Evolutionary conservation across 306 rosid genomes (phyloP), one percentile per base, ranked within the genome.

Genomic region (Alnus glutinosa): DNA sequence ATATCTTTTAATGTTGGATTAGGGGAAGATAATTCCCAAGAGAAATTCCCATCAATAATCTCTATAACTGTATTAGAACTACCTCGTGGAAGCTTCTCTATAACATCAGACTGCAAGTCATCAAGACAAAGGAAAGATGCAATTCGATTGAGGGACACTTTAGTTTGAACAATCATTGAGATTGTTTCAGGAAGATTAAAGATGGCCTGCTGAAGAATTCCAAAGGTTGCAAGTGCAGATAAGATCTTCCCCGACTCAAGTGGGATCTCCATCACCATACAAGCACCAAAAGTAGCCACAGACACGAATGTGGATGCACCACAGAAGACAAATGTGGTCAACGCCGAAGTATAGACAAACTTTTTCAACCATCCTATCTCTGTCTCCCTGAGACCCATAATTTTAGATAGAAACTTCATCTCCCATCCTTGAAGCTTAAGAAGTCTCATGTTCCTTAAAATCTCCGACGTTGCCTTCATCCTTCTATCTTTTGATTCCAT

Each of bases 391-490:
- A 52, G 70, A 18, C 30, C 50, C 4, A 7, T 28, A n/a, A 74
- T 54, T 64, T 32, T 73, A 2, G 78, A 66, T 12, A 70, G 55
- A 48, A 81, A 81, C 70, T 70, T 75, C 76, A 57, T 75, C 55
- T 81, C 84, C 84, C 84, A 81, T 67, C 63, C 79, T 68, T 81
- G 76, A 16, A 75, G 44, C 54, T 81, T 75, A 54, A 75, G 75
- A 81, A 81, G 59, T 52, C 54, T 36, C 72, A 69, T 75, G 76
- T 68, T 81, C 76, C 69, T 81, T 11, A 75, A 70, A 49, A 70
- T 54, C 84, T 81, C 80, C 8, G 77, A 75, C 2, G 72, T 81
- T 16, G 61, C 72, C 48, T 75, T 75, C 76, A 75, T 81, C 71
- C 80, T 32, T 46, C 13, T 2, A 16, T 81, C 84, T 42, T 75